phyloP scores from a whole-genome alignment of 2,329 filamentous ascomycete species.

The Sarocladium strictum region DNA sequence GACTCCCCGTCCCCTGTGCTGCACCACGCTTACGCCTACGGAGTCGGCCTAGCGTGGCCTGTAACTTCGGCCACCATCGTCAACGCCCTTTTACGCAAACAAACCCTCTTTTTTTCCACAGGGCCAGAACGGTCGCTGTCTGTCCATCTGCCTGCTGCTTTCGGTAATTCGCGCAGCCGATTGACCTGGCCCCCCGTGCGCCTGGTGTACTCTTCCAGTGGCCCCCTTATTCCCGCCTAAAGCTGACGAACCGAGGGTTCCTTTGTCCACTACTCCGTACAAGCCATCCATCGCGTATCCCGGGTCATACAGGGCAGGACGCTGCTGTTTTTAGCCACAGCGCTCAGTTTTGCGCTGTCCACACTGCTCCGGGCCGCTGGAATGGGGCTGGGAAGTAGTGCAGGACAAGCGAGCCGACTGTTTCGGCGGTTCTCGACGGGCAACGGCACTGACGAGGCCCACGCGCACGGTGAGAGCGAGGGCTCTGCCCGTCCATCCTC shows the following conservation, averaged over 20 bases:
- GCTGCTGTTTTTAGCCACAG: no score
- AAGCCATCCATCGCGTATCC: no score
- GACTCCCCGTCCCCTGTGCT: not conserved
- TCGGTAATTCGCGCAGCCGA: conserved; percentile 8
- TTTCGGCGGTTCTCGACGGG: not conserved
- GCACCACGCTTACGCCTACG: no score
- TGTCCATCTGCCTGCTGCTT: not conserved
- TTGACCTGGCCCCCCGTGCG: not conserved
- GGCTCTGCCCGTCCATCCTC: no score
- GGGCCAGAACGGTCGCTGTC: conserved; percentile 2
- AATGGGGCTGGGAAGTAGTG: not conserved
- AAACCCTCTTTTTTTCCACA: not conserved
- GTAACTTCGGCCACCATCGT: conserved; percentile 3
- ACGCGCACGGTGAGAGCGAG: not conserved
- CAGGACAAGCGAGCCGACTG: no score
- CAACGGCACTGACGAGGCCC: no score
- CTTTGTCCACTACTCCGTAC: not conserved
- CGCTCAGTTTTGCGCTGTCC: no score
- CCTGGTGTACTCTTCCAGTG: not conserved
- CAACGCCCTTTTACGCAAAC: not conserved
- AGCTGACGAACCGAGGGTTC: no score
- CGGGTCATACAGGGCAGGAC: no score
- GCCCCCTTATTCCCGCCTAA: no score
- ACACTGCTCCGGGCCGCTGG: not conserved
- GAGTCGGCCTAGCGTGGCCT: not conserved